Evolutionary conservation across 1,139 yeast genomes (phyloP), one percentile per base, ranked within the genome.

Genomic region (Lipomyces yarrowii): DNA sequence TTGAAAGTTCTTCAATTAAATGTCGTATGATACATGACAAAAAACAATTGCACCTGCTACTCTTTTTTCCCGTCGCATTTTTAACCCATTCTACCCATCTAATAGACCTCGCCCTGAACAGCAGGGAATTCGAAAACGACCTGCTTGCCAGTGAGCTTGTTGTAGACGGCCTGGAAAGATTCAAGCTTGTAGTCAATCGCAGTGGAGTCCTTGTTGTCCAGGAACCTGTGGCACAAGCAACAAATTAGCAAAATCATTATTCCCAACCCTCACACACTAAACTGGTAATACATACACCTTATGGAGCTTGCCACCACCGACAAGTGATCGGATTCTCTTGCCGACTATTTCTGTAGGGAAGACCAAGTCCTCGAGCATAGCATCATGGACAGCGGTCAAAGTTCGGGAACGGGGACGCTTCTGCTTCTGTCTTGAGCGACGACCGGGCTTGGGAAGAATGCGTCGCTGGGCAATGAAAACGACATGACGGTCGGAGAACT

Each of bases 361-460:
- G 76, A 96, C 99, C 81, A 94, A 88, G 85, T 94, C 99, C 85
- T 94, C 99, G 83, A 94, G 91, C 85, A 94, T 86, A 84, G 92
- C 91, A 86, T 94, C 98, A 84, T 94, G 99, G 77, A 94, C 99
- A 80, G 98, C 92, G 78, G 98, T 88, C 84, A 94, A 88, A 79
- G 99, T 94, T 90, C 99, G 92, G 79, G 98, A 93, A 87, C 97
- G 91, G 83, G 99, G 99, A 88, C 99, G 94, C 94, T 94, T 93
- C 87, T 94, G 99, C 78, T 84, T 85, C 83, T 89, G 90, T 87
- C 93, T 90, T 72, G 97, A 87, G 78, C 87, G 87, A 85, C 93
- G 89, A 79, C 90, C 88, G 77, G 91, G 88, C 88, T 92, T 93
- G 86, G 98, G 98, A 82, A 96, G 88, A 86, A 94, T 94, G 87